Percentiles rank a stretch among this genome's conserved stretches.
Conservation (phyloP, 306 rosid species). For the Hippophae gyantsensis region DNA sequence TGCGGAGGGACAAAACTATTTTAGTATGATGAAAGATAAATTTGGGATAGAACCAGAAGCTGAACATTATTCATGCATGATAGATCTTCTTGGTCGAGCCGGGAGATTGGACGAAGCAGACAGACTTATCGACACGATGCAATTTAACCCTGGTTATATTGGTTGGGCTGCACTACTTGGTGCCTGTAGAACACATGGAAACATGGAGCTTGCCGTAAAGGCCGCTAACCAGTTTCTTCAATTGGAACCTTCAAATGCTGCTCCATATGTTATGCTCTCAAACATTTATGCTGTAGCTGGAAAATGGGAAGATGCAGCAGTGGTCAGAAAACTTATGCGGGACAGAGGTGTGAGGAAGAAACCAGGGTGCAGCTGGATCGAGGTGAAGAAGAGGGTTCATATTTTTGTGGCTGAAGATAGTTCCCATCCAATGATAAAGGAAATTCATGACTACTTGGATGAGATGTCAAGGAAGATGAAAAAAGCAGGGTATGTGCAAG, state of each 20-base stretch:
- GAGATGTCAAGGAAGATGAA: slow-evolving; percentile 53
- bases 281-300: slow-evolving; percentile 56
- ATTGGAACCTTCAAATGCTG: slow-evolving; percentile 57
- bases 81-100: slow-evolving; percentile 74
- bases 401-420: slow-evolving; percentile 70
- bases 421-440: slow-evolving; percentile 62
- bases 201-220: slow-evolving; percentile 64
- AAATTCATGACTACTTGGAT: slow-evolving; percentile 52
- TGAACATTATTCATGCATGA: slow-evolving; percentile 73
- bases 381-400: slow-evolving; percentile 47
- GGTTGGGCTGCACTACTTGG: slow-evolving; percentile 82
- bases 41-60: slow-evolving; percentile 63
- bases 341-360: slow-evolving; percentile 71
- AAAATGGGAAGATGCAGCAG: slow-evolving; percentile 63
- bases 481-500: slow-evolving; percentile 56
- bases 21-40: slow-evolving; percentile 61
- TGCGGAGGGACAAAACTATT: slow-evolving; percentile 57
- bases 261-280: slow-evolving; percentile 59
- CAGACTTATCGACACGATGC: slow-evolving; percentile 65
- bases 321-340: slow-evolving; percentile 48
- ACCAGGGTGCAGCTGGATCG: slow-evolving; percentile 88
- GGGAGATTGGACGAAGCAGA: slow-evolving; percentile 60
- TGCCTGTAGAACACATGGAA: slow-evolving; percentile 74
- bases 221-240: slow-evolving; percentile 51
- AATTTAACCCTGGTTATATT: slow-evolving; percentile 50